phyloP scores from a whole-genome alignment of 139 green algal genomes.

The Axilococcus clingmanii region DNA sequence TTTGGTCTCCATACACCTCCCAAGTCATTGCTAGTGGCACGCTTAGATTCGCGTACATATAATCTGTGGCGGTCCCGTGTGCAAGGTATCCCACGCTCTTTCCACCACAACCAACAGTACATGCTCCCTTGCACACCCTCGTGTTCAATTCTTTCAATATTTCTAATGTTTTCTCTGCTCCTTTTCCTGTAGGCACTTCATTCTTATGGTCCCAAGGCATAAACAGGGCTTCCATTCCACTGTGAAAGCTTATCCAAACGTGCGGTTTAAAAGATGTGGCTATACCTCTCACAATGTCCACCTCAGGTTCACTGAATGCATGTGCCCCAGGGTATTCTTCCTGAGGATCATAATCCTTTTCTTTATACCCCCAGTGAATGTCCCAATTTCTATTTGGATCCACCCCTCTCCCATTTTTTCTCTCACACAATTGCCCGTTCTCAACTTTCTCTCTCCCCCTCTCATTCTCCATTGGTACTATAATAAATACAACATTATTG shows the following conservation, averaged over 20 bases:
- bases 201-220: conserved; percentile 84
- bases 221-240: conserved; percentile 95
- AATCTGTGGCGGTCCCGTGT: conserved; percentile 94
- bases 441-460: conserved; percentile 75
- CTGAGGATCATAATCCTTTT: conserved; percentile 76
- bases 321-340: conserved; percentile 83
- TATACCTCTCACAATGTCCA: conserved; percentile 48
- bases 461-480: conserved; percentile 92
- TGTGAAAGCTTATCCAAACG: conserved; percentile 92
- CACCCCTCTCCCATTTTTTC: conserved; percentile 95
- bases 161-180: conserved; percentile 30
- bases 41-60: conserved; percentile 68
- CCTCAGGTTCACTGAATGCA: conserved; percentile 88
- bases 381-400: conserved; percentile 94
- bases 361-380: conserved; percentile 92
- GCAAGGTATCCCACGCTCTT: conserved; percentile 83
- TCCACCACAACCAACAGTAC: conserved; percentile 76
- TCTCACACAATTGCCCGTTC: conserved; percentile 74
- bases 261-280: conserved; percentile 66
- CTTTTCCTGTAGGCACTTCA: conserved; percentile 24
- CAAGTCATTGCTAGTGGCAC: conserved; percentile 86
- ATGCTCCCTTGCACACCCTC: conserved; percentile 42
- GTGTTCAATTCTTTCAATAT: conserved; percentile 69
- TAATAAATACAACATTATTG: conserved; percentile 44
- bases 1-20: conserved; percentile 91